These are phyloP conservation scores for Rhynchospora pubera DNA, from an alignment of 176 grass and related monocot genomes.

Conservation along the genomic window DNA sequence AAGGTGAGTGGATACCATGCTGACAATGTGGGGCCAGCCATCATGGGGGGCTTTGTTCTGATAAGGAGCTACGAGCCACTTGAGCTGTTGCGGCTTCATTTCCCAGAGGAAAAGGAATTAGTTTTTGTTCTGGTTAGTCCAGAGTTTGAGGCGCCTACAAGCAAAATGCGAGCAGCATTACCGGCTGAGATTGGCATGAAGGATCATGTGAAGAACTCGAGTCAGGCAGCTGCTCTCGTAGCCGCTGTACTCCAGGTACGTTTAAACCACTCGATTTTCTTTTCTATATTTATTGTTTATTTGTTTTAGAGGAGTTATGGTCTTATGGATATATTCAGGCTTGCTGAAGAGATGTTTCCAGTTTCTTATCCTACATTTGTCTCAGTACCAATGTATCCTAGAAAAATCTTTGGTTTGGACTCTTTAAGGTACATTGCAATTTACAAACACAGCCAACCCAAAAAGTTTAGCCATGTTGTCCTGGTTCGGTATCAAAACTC, in stretches of 20 bases:
- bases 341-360: background rate
- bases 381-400: background rate
- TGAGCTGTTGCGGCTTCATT: constrained; percentile 44
- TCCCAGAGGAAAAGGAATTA: constrained; percentile 34
- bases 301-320: background rate
- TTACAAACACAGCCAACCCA: background rate
- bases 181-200: constrained; percentile 40
- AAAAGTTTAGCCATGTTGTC: background rate
- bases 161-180: constrained; percentile 66
- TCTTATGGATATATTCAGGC: background rate
- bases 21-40: constrained; percentile 61
- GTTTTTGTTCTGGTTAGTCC: constrained; percentile 54
- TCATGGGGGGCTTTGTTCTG: constrained; percentile 66
- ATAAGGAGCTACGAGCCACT: constrained; percentile 75
- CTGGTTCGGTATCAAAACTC: background rate
- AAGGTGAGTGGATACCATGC: constrained; percentile 82
- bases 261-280: background rate
- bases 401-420: background rate
- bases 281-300: background rate
- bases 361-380: background rate
- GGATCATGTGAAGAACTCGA: constrained; percentile 65
- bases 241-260: constrained; percentile 42
- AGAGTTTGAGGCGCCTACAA: constrained; percentile 74
- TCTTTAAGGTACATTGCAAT: too few relatives aligned
- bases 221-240: constrained; percentile 55